Percentiles rank a stretch among this genome's conserved stretches.
Conservation (phyloP, 306 rosid species). For the Vigna hirtella region DNA sequence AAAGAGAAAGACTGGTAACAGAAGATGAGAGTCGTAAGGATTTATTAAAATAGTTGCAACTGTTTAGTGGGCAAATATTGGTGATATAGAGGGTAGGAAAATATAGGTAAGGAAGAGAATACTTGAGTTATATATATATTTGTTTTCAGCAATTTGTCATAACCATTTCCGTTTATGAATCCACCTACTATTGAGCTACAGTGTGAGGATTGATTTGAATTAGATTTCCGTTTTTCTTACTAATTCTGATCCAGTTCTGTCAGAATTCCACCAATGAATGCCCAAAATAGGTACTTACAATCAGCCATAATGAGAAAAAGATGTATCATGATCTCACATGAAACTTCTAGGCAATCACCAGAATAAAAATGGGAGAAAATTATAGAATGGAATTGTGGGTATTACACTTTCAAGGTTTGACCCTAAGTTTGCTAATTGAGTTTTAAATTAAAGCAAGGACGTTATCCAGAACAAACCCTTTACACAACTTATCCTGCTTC, state of each 20-base stretch:
- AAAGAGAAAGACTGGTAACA: background rate
- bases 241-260: background rate
- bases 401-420: background rate
- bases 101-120: background rate
- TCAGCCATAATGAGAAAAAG: background rate
- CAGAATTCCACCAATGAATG: background rate
- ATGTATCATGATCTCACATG: background rate
- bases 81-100: background rate
- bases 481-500: conserved; percentile 17
- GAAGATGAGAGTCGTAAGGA: background rate
- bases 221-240: background rate
- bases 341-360: background rate
- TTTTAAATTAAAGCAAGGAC: too few species aligned
- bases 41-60: background rate
- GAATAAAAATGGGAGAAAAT: background rate
- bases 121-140: background rate
- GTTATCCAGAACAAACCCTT: conserved; percentile 10
- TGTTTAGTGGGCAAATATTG: background rate
- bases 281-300: background rate
- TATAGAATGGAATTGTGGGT: background rate
- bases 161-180: background rate
- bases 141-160: background rate
- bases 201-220: background rate
- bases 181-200: background rate
- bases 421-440: background rate